These are phyloP conservation scores for Diplodia sapinea DNA, from an alignment of 2,329 filamentous ascomycete genomes.

Conservation along the genomic window DNA sequence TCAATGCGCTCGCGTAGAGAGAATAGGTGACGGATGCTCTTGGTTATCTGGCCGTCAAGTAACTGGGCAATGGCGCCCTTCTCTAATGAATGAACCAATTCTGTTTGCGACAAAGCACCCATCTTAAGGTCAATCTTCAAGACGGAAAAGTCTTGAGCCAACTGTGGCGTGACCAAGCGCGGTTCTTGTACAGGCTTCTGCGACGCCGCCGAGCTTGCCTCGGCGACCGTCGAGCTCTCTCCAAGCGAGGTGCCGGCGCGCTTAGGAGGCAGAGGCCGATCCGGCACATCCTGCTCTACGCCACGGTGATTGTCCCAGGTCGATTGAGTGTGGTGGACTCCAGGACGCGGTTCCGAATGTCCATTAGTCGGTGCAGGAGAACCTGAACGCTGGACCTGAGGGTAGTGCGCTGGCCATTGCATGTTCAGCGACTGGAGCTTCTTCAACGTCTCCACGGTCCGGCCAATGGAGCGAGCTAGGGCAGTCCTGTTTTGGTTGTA, in stretches of 20 bases:
- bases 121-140: conserved; percentile 94
- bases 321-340: conserved; percentile 68
- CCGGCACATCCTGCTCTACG: conserved; percentile 46
- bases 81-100: conserved; percentile 92
- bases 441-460: conserved; percentile 82
- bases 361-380: conserved; percentile 42
- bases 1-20: conserved; percentile 91
- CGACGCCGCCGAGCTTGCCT: conserved; percentile 76
- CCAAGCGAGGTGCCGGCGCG: conserved; percentile 76
- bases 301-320: conserved; percentile 58
- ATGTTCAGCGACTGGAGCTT: conserved; percentile 87
- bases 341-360: conserved; percentile 59
- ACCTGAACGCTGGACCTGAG: conserved; percentile 70
- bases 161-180: conserved; percentile 85
- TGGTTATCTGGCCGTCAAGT: conserved; percentile 90
- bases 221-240: conserved; percentile 62
- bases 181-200: conserved; percentile 70
- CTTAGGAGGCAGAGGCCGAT: conserved; percentile 60
- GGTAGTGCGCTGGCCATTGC: conserved; percentile 94
- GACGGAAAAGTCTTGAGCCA: conserved; percentile 94
- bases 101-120: conserved; percentile 81
- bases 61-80: conserved; percentile 89
- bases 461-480: conserved; percentile 85
- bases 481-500: conserved; percentile 91
- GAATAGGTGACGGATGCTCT: conserved; percentile 88